phyloP scores from a whole-genome alignment of 768 basidiomycete species.

The Panaeolus cyanescens region DNA sequence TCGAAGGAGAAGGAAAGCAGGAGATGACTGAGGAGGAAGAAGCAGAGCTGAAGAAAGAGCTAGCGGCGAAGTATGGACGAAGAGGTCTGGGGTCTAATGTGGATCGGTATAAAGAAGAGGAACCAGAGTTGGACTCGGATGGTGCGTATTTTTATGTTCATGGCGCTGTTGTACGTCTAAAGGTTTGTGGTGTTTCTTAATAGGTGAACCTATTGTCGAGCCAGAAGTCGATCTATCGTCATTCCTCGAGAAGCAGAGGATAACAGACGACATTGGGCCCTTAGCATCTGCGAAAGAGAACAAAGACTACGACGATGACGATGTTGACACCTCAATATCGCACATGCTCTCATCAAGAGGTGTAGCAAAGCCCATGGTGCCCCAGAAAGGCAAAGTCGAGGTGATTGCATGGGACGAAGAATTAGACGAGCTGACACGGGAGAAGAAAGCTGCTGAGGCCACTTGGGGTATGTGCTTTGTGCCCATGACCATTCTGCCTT shows the following conservation, averaged over 20 bases:
- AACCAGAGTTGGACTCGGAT: constrained; percentile 69
- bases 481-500: background rate
- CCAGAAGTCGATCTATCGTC: constrained; percentile 73
- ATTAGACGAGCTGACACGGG: constrained; percentile 64
- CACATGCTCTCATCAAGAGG: constrained; percentile 43
- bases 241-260: constrained; percentile 66
- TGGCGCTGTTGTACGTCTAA: background rate
- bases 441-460: constrained; percentile 77
- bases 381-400: constrained; percentile 65
- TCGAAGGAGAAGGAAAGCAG: constrained; percentile 55
- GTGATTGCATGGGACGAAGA: constrained; percentile 69
- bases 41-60: constrained; percentile 52
- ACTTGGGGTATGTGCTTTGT: constrained; percentile 69
- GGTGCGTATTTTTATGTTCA: constrained; percentile 43
- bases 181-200: background rate
- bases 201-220: constrained; percentile 67
- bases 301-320: constrained; percentile 51
- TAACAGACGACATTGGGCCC: constrained; percentile 38
- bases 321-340: constrained; percentile 59
- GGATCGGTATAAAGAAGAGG: constrained; percentile 74
- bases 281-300: constrained; percentile 18
- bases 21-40: constrained; percentile 46
- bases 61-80: constrained; percentile 50
- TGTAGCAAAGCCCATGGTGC: constrained; percentile 15
- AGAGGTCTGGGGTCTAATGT: constrained; percentile 69